Base-by-base conservation (phyloP, 2,329 filamentous ascomycete species). In the Aspergillus ustus region DNA sequence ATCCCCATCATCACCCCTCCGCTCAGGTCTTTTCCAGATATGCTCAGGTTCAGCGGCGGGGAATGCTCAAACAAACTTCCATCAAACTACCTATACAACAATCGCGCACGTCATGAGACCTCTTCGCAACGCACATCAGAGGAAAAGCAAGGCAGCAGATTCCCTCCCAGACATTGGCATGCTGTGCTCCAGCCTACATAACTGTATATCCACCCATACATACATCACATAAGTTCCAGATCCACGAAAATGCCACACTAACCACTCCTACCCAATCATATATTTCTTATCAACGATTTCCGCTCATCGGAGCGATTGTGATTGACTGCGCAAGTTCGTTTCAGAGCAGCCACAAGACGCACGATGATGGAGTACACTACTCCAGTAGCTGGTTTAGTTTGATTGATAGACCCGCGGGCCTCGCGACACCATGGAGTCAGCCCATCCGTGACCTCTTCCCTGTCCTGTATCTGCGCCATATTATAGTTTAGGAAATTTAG, bases 51-150 rank as follows among this genome's bases (percentile, higher is more conserved):
- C 43, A 56, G 59, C 31, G 51, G 55, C 55, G 62, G 45, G 51
- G 51, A 45, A 45, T 40, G 13, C 34, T 3, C 31, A 17, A 31
- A 31, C n/a, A 31, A 46, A 13, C 8, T 49, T 43, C 46, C 9
- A 44, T 29, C 52, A 44, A 31, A 25, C 31, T 50, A 55, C 37
- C 13, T 45, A 20, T 58, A 51, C 57, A 40, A 46, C 57, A 52
- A 51, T 60, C 55, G 50, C 34, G 62, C 62, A 57, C 56, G 52
- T 61, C 55, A 59, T 62, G 62, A 49, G 60, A 62, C 56, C 29
- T 40, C 34, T 5, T 40, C 9, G 34, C 25, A 25, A 25, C 25
- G 25, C 25, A 5, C 44, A 62, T 51, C 59, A 34, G 31, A 55
- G 13, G 52, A 28, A 50, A 50, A 59, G 50, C 31, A 60, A 51